Conservation (phyloP, 148 eudicot species). For the Rhododendron mucronatum region DNA sequence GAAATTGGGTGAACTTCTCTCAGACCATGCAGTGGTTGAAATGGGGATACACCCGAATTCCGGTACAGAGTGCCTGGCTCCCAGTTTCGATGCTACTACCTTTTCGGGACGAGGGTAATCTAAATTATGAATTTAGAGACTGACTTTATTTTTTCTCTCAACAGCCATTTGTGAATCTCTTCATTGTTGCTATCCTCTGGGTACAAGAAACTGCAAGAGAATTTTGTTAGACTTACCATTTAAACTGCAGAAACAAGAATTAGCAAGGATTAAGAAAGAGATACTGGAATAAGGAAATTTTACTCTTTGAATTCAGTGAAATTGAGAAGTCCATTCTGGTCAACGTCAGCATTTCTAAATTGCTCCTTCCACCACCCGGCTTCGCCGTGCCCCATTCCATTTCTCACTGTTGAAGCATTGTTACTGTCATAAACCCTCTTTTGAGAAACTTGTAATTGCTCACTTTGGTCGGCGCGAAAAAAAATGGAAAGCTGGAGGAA, state of each 20-base stretch:
- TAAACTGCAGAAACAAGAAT: neutral
- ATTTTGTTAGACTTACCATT: neutral
- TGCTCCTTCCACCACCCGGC: constrained; percentile 56
- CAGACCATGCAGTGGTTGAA: no score
- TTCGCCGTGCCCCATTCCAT: constrained; percentile 31
- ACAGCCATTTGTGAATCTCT: constrained; percentile 32
- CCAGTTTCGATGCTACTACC: neutral
- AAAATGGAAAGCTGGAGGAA: neutral
- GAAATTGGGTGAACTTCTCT: neutral
- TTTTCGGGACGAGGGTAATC: neutral
- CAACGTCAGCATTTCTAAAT: constrained; percentile 40
- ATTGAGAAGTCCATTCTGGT: constrained; percentile 24
- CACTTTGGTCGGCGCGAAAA: neutral
- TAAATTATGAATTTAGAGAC: neutral
- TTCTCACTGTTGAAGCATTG: constrained; percentile 20
- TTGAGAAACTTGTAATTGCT: neutral
- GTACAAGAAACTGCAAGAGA: constrained; percentile 35
- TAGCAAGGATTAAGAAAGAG: neutral
- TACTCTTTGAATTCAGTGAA: constrained; percentile 40
- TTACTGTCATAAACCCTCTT: neutral
- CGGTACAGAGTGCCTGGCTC: neutral
- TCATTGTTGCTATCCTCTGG: constrained; percentile 35
- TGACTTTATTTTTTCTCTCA: constrained; percentile 35
- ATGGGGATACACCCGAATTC: neutral
- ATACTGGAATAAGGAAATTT: neutral